Evolutionary conservation across 768 basidiomycete species (phyloP).

Genomic region (Panus rudis): DNA sequence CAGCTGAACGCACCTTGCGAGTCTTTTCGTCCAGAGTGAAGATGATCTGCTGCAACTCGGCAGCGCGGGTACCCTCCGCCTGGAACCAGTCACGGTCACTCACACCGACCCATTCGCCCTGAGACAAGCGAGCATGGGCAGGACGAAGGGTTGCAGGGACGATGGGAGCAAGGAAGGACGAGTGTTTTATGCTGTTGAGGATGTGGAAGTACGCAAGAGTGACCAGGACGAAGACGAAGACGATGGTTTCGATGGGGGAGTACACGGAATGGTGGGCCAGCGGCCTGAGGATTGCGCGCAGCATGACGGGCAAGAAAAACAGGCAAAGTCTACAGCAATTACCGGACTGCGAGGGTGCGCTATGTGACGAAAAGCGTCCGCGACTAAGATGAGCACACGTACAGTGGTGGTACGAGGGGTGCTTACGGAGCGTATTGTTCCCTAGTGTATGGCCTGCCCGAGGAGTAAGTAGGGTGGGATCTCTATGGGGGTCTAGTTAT

Average conservation of each 20-base stretch:
- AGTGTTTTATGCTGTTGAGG: slow-evolving; percentile 84
- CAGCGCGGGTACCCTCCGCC: slow-evolving; percentile 26
- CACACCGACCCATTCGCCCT: slow-evolving; percentile 58
- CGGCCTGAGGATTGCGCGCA: slow-evolving; percentile 60
- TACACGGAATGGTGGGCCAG: slow-evolving; percentile 68
- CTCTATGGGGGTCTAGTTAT: too few relatives aligned
- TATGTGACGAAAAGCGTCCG: too few relatives aligned
- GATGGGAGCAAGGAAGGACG: slow-evolving; percentile 63
- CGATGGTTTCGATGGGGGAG: slow-evolving; percentile 84
- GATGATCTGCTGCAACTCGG: slow-evolving; percentile 73
- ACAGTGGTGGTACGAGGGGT: too few relatives aligned
- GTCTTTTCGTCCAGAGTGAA: slow-evolving; percentile 42
- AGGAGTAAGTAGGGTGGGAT: too few relatives aligned
- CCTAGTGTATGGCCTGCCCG: too few relatives aligned
- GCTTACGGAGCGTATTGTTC: too few relatives aligned
- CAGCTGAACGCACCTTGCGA: slow-evolving; percentile 30
- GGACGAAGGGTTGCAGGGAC: slow-evolving; percentile 44
- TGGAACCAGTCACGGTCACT: slow-evolving; percentile 45
- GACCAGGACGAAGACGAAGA: slow-evolving; percentile 80
- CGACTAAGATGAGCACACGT: too few relatives aligned
- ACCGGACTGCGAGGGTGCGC: too few relatives aligned
- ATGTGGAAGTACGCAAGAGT: slow-evolving; percentile 96
- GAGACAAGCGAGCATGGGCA: slow-evolving; percentile 45
- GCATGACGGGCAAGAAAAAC: too few relatives aligned
- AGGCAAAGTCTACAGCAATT: too few relatives aligned